Conservation (phyloP, 2,329 filamentous ascomycete genomes). For the Aspergillus tamarii region DNA sequence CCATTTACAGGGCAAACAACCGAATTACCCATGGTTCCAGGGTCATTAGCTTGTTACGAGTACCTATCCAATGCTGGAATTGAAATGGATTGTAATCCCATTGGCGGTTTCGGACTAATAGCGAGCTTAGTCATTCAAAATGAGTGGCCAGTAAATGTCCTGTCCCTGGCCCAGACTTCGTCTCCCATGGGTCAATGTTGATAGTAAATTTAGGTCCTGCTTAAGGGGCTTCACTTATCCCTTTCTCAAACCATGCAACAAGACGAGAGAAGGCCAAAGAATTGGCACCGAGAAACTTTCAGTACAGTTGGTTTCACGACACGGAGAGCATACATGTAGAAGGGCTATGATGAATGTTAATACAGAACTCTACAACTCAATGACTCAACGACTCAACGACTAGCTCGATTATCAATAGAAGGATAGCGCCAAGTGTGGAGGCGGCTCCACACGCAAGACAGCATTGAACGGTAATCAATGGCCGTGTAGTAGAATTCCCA, state of each 20-base stretch:
- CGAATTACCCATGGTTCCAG: neutral
- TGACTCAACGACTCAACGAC: neutral
- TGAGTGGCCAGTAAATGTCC: neutral
- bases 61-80: neutral
- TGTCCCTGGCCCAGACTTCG: conserved; percentile 8
- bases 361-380: neutral
- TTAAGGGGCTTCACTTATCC: neutral
- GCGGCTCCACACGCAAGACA: neutral
- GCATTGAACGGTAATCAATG: neutral
- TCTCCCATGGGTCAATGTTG: neutral
- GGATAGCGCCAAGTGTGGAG: conserved; percentile 1
- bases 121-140: neutral
- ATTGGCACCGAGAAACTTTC: neutral
- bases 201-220: conserved; percentile 4
- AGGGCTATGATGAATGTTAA: neutral
- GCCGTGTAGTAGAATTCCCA: neutral
- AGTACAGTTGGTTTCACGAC: neutral
- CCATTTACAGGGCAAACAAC: neutral
- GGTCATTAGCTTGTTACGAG: neutral
- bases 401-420: neutral
- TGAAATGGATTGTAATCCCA: neutral
- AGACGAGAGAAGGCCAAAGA: neutral
- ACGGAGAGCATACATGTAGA: neutral
- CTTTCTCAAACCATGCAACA: neutral
- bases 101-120: neutral